phyloP scores from a whole-genome alignment of 2,329 filamentous ascomycete genomes.

The Monilinia aucupariae region DNA sequence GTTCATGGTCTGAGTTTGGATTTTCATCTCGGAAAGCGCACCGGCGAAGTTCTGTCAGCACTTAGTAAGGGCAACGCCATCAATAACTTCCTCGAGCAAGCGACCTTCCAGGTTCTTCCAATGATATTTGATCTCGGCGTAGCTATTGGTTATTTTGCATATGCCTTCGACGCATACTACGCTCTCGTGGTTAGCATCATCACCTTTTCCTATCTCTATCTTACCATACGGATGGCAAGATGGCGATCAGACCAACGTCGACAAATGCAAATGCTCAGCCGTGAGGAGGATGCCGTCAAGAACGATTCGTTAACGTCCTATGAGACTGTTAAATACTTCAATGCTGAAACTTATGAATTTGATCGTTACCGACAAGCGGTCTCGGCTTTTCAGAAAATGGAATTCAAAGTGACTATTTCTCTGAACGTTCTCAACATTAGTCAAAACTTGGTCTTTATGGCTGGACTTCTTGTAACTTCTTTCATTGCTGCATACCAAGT shows the following conservation, averaged over 20 bases:
- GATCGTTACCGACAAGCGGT: slow-evolving; percentile 67
- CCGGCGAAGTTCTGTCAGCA: slow-evolving; percentile 90
- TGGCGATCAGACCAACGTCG: slow-evolving; percentile 86
- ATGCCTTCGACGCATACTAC: slow-evolving; percentile 80
- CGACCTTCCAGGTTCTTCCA: slow-evolving; percentile 91
- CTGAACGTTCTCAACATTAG: slow-evolving; percentile 76
- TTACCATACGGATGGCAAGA: slow-evolving; percentile 93
- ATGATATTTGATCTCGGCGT: slow-evolving; percentile 89
- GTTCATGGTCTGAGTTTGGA: slow-evolving; percentile 92
- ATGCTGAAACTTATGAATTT: slow-evolving; percentile 76
- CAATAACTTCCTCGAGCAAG: slow-evolving; percentile 92
- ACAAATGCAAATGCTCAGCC: slow-evolving; percentile 89
- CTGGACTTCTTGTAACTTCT: slow-evolving; percentile 65
- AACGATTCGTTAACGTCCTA: slow-evolving; percentile 99
- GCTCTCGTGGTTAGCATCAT: slow-evolving; percentile 84
- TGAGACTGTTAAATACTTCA: slow-evolving; percentile 90
- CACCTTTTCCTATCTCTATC: slow-evolving; percentile 92
- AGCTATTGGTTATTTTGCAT: slow-evolving; percentile 74
- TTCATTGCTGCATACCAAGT: slow-evolving; percentile 75
- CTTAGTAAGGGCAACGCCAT: slow-evolving; percentile 94
- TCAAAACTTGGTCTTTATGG: slow-evolving; percentile 74
- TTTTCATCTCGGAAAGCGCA: slow-evolving; percentile 94
- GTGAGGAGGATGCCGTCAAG: slow-evolving; percentile 95
- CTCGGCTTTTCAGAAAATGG: slow-evolving; percentile 63
- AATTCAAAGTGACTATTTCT: slow-evolving; percentile 70